A percentile compares a stretch with the other conserved stretches of the same genome.
Conservation (phyloP, 2,329 filamentous ascomycete species). For the Hypoxylon sp. region DNA sequence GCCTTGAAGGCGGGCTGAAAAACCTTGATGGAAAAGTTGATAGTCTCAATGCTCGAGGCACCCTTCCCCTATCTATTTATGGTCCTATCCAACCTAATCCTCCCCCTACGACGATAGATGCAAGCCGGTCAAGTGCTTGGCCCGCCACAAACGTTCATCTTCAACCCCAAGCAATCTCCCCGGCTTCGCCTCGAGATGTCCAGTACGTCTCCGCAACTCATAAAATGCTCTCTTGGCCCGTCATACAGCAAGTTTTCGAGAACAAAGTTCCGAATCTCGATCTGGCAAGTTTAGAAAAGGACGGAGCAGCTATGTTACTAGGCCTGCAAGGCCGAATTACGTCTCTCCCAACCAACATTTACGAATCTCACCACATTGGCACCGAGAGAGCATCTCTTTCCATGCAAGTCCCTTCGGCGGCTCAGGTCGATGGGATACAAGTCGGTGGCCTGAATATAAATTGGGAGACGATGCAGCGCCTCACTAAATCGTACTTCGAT, state of each 20-base stretch:
- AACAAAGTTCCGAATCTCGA: slow-evolving; percentile 55
- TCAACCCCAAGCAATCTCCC: slow-evolving; percentile 41
- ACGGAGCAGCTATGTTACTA: slow-evolving; percentile 56
- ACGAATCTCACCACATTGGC: slow-evolving; percentile 33
- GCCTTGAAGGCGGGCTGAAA: slow-evolving; percentile 69
- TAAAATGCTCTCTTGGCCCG: slow-evolving; percentile 67
- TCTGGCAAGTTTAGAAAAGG: slow-evolving; percentile 54
- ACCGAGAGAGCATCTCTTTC: slow-evolving; percentile 33
- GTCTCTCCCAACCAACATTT: slow-evolving; percentile 40
- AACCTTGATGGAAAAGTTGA: slow-evolving; percentile 71
- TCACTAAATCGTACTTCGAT: slow-evolving; percentile 71
- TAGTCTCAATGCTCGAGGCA: slow-evolving; percentile 54
- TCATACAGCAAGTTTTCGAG: slow-evolving; percentile 59
- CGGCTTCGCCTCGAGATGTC: slow-evolving; percentile 36
- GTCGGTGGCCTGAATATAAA: slow-evolving; percentile 54
- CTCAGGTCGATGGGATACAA: slow-evolving; percentile 39
- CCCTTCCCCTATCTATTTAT: slow-evolving; percentile 44
- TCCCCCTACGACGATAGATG: slow-evolving; percentile 36
- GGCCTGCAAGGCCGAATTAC: slow-evolving; percentile 47
- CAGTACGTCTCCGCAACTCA: slow-evolving; percentile 61
- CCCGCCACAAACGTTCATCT: slow-evolving; percentile 45
- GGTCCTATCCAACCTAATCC: slow-evolving; percentile 39
- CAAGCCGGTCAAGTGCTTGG: slow-evolving; percentile 47
- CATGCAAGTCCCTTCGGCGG: slow-evolving; percentile 32
- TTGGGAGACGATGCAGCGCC: slow-evolving; percentile 65